Evolutionary conservation across 129 eudicot species (phyloP), one percentile per base, ranked within the genome.

Genomic region (Tanacetum coccineum): DNA sequence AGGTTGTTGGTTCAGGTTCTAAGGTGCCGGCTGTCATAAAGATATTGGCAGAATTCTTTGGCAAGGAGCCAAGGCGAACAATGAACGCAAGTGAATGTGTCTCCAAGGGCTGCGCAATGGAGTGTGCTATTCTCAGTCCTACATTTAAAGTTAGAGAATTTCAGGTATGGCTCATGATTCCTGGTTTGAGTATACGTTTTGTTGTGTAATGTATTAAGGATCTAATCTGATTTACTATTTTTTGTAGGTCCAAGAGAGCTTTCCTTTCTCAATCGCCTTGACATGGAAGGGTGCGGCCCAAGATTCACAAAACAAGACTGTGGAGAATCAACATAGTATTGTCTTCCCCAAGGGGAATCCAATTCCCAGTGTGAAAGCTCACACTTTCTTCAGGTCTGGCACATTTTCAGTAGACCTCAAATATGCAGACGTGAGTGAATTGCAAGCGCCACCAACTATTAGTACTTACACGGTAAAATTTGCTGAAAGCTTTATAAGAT

Each of bases 31-130:
- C 96, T 6, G 70, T 87, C 4, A 74, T 87, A 25, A 88, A 77
- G 81, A 93, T 92, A 44, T 58, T 92, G 86, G 78, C 96, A 0
- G 96, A 92, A 60, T 92, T 84, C 68, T 92, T 92, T 21, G 89
- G 92, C 19, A 92, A 92, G 78, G 98, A 92, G 71, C 98, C 98
- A 1, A 81, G 96, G 71, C 91, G 98, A 9, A 92, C 96, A 57
- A 92, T 86, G 98, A 92, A 92, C 47, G 96, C 98, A 1, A 93
- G 96, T 68, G 98, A 93, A 62, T 92, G 96, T 66, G 96, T 92
- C 30, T 84, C 98, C 2, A 92, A 88, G 76, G 98, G 98, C 2
- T 75, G 91, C 74, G 98, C 96, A 22, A 71, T 92, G 18, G 77
- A 92, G 55, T 92, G 98, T 39, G 98, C 98, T 30, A 88, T 85